Evolutionary conservation across 2,329 filamentous ascomycete genomes (phyloP).

Genomic region (Hortaea werneckii): DNA sequence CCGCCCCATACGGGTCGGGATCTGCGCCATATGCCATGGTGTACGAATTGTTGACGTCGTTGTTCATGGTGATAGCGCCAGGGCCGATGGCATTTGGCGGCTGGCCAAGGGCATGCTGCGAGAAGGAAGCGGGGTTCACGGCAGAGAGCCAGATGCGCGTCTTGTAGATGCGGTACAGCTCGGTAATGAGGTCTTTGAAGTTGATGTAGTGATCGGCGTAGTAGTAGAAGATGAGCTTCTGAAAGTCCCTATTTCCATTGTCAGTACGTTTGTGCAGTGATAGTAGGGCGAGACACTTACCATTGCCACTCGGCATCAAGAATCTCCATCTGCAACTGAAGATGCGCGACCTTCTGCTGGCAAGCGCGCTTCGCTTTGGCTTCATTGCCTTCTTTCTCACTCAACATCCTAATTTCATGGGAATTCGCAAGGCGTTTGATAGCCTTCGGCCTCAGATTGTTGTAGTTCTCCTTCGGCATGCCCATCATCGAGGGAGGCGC

Average conservation of each 20-base stretch:
- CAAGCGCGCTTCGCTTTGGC: slow-evolving; percentile 95
- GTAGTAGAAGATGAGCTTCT: slow-evolving; percentile 98
- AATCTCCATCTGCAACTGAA: slow-evolving; percentile 95
- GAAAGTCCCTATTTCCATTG: slow-evolving; percentile 66
- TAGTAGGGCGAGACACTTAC: slow-evolving; percentile 46
- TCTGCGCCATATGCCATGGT: slow-evolving; percentile 24
- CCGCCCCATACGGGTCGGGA: slow-evolving; percentile 24
- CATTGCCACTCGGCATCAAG: slow-evolving; percentile 97
- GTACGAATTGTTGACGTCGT: slow-evolving; percentile 18
- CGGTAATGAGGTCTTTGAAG: slow-evolving; percentile 94
- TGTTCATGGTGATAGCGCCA: slow-evolving; percentile 19
- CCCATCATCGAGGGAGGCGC: slow-evolving; percentile 19
- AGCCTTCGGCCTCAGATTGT: slow-evolving; percentile 83
- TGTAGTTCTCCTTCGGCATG: slow-evolving; percentile 19
- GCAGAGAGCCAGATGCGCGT: slow-evolving; percentile 99
- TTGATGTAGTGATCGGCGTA: slow-evolving; percentile 98
- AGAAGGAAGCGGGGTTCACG: slow-evolving; percentile 91
- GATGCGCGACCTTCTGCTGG: slow-evolving; percentile 91
- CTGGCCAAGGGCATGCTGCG: slow-evolving; percentile 24
- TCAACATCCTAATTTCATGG: slow-evolving; percentile 78
- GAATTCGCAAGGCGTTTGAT: slow-evolving; percentile 90
- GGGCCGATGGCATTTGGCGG: slow-evolving; percentile 28
- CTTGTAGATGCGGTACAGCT: slow-evolving; percentile 99
- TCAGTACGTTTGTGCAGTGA: no score
- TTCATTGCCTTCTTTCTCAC: slow-evolving; percentile 94